Evolutionary conservation across 768 basidiomycete genomes (phyloP), one percentile per base, ranked within the genome.

Genomic region (Suillus paluster): DNA sequence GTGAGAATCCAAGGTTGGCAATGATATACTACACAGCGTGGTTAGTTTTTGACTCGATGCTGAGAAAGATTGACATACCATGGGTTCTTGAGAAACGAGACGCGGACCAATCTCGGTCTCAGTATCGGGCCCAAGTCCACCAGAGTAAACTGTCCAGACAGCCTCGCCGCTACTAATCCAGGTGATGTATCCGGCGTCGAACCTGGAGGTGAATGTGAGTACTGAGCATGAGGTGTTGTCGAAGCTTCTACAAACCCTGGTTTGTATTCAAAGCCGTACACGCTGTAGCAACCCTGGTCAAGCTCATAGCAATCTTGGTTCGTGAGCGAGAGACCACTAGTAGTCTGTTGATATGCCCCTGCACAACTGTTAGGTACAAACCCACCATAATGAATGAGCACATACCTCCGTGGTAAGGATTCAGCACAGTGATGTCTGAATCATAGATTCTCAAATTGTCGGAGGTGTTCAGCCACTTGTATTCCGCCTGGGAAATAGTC

Each of bases 21-120:
- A 92, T 83, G 71, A 93, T 81, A 59, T 89, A 89, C 87, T 89
- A 61, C 6, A 30, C 56, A 65, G 30, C 34, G 36, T 46, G n/a
- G 19, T 42, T 34, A 60, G 57, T 30, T 12, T 39, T 12, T 33
- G 9, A 59, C 25, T 19, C 14, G 34, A 38, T 44, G 25, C 23
- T n/a, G 21, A 23, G 33, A 17, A 39, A 63, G 10, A 23, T 50
- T 23, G 30, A 33, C 77, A 12, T 64, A 87, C 87, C 87, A 92
- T 88, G 1, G 91, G 91, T 64, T 92, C 91, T 65, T 84, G 80
- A 0, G 91, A 78, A 25, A 93, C 77, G 3, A 84, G 80, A n/a
- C 91, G 79, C 2, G 81, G 72, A 11, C 80, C 72, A 48, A 92
- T 86, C 62, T 88, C 81, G 0, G 81, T 80, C 23, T 67, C 66